These are phyloP conservation scores for Hyaloscypha finlandica DNA, from an alignment of 495 filamentous ascomycete species.

Conservation along the genomic window DNA sequence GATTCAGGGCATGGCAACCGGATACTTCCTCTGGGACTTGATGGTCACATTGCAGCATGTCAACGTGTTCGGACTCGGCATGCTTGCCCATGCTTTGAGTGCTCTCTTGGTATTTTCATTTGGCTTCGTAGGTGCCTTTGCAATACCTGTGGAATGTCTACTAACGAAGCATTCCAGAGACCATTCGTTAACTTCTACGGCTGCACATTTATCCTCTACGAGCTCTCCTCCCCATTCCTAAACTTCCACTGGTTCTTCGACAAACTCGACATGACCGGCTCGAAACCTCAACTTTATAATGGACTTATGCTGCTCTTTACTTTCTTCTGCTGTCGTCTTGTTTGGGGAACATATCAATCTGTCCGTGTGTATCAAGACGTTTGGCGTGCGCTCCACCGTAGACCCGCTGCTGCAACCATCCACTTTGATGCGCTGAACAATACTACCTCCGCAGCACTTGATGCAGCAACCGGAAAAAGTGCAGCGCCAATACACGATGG, in stretches of 20 bases:
- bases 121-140: slow-evolving; percentile 80
- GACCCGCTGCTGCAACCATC: slow-evolving; percentile 38
- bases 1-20: slow-evolving; percentile 79
- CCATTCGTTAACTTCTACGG: slow-evolving; percentile 95
- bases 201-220: slow-evolving; percentile 92
- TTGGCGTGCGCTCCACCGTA: slow-evolving; percentile 58
- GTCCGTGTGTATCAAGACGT: slow-evolving; percentile 77
- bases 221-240: slow-evolving; percentile 90
- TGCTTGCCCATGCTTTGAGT: slow-evolving; percentile 85
- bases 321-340: slow-evolving; percentile 87
- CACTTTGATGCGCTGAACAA: slow-evolving; percentile 35
- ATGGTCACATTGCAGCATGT: slow-evolving; percentile 70
- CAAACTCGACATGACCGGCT: slow-evolving; percentile 93
- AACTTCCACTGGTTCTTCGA: slow-evolving; percentile 99
- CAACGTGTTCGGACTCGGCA: slow-evolving; percentile 81
- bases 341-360: slow-evolving; percentile 90
- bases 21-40: slow-evolving; percentile 97
- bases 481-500: slow-evolving; percentile 33
- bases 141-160: not conserved
- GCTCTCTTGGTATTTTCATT: slow-evolving; percentile 85
- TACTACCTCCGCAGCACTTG: slow-evolving; percentile 35
- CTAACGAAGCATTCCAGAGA: slow-evolving; percentile 52
- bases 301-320: slow-evolving; percentile 69
- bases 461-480: slow-evolving; percentile 30
- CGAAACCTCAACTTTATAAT: slow-evolving; percentile 78